Percentiles rank a stretch among this genome's conserved stretches.
Evolutionary conservation across 2,329 filamentous ascomycete genomes (phyloP).

Genomic region (Podosphaera leucotricha): DNA sequence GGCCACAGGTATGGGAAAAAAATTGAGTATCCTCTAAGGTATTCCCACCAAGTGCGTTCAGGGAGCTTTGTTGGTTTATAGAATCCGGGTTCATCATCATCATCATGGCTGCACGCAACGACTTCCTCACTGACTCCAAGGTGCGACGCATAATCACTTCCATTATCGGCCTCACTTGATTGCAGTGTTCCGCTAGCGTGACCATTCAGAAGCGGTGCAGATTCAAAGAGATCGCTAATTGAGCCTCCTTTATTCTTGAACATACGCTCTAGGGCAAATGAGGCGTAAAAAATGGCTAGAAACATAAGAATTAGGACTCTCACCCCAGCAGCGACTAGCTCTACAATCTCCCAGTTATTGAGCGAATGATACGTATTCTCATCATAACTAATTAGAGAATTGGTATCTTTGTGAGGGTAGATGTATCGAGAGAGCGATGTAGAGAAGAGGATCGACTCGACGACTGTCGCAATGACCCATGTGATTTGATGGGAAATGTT

Average conservation of each 20-base stretch:
- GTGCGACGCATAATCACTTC: slow-evolving; percentile 15
- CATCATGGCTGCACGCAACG: slow-evolving; percentile 18
- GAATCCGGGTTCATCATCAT: slow-evolving; percentile 47
- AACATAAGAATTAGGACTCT: slow-evolving; percentile 41
- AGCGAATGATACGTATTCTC: slow-evolving; percentile 18
- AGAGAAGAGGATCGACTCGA: slow-evolving; percentile 50
- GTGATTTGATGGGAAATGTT: slow-evolving; percentile 56
- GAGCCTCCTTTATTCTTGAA: slow-evolving; percentile 5
- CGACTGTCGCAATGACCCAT: slow-evolving; percentile 49
- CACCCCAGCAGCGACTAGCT: slow-evolving; percentile 40
- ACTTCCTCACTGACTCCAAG: neutral
- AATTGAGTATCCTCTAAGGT: slow-evolving; percentile 70
- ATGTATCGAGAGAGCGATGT: slow-evolving; percentile 47
- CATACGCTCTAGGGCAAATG: slow-evolving; percentile 21
- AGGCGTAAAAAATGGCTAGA: slow-evolving; percentile 30
- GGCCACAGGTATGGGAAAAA: slow-evolving; percentile 98
- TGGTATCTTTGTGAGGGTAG: slow-evolving; percentile 36
- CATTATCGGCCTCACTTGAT: slow-evolving; percentile 16
- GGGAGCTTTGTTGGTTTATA: slow-evolving; percentile 72
- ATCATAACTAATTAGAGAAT: slow-evolving; percentile 17
- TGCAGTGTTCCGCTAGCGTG: slow-evolving; percentile 9
- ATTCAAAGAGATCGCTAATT: slow-evolving; percentile 22
- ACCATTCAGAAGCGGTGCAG: slow-evolving; percentile 35
- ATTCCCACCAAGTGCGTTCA: slow-evolving; percentile 87
- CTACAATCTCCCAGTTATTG: slow-evolving; percentile 34